These are phyloP conservation scores for Ustilago nuda DNA, from an alignment of 1,284 basidiomycete genomes.

Conservation along the genomic window DNA sequence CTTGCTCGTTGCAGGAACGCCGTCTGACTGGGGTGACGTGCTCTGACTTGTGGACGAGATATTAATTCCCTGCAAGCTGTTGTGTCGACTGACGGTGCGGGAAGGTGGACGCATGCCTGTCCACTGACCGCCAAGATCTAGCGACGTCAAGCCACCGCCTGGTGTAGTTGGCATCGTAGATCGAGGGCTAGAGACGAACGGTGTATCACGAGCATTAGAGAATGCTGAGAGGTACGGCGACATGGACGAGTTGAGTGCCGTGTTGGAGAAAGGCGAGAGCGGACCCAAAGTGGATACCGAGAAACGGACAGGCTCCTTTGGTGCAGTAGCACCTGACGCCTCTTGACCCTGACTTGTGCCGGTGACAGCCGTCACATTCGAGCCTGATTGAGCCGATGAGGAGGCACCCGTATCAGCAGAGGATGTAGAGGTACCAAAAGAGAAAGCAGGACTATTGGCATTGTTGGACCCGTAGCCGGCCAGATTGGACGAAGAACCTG, in stretches of 20 bases:
- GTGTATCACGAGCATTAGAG: constrained; percentile 66
- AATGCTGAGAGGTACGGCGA: constrained; percentile 68
- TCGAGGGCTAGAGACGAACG: constrained; percentile 61
- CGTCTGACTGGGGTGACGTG: constrained; percentile 45
- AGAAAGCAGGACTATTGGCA: constrained; percentile 45
- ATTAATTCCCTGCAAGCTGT: constrained; percentile 50
- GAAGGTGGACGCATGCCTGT: constrained; percentile 53
- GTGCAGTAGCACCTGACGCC: constrained; percentile 31
- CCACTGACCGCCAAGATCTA: constrained; percentile 51
- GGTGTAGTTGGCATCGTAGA: constrained; percentile 32
- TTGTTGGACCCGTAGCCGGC: constrained; percentile 29
- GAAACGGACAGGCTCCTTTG: constrained; percentile 64
- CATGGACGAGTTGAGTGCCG: constrained; percentile 64
- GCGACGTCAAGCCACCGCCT: constrained; percentile 34
- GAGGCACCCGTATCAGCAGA: constrained; percentile 28
- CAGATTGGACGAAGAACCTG: constrained; percentile 19
- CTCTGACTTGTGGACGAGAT: constrained; percentile 16
- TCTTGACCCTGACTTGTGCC: constrained; percentile 35
- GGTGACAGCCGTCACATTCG: constrained; percentile 25
- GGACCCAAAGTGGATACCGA: constrained; percentile 57
- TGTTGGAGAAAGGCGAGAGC: constrained; percentile 66
- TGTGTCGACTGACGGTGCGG: constrained; percentile 44
- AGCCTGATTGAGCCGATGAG: constrained; percentile 28
- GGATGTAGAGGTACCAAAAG: constrained; percentile 35
- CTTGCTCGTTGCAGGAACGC: constrained; percentile 21